Evolutionary conservation across 2,329 filamentous ascomycete species (phyloP).

Genomic region (Fusarium buxicola): DNA sequence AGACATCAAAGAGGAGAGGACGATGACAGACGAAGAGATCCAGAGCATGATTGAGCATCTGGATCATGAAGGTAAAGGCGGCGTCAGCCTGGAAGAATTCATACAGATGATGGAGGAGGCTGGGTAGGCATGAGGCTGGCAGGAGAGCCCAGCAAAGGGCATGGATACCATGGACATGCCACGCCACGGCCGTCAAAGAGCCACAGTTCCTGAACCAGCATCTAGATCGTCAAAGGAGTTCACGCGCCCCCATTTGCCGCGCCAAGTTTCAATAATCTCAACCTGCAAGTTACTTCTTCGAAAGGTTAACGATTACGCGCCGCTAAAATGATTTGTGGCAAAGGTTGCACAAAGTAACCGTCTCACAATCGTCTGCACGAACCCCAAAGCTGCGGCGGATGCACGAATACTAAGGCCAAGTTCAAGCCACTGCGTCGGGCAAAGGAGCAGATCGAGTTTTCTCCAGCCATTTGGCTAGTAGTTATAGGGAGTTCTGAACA

Average conservation of each 20-base stretch:
- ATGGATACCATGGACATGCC: slow-evolving; percentile 17
- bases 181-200: slow-evolving; percentile 3
- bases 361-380: slow-evolving; percentile 3
- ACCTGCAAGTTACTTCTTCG: background rate
- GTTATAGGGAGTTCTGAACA: slow-evolving; percentile 5
- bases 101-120: slow-evolving; percentile 69
- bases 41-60: slow-evolving; percentile 98
- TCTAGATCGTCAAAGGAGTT: slow-evolving; percentile 3
- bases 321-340: background rate
- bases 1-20: slow-evolving; percentile 83
- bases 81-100: slow-evolving; percentile 76
- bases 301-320: background rate
- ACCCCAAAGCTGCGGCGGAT: slow-evolving; percentile 5
- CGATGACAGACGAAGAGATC: slow-evolving; percentile 91
- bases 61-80: slow-evolving; percentile 92
- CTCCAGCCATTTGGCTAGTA: slow-evolving; percentile 16
- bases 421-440: slow-evolving; percentile 1
- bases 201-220: background rate
- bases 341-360: slow-evolving; percentile 5
- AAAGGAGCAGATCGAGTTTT: slow-evolving; percentile 8
- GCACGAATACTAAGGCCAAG: slow-evolving; percentile 6
- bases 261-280: slow-evolving; percentile 1
- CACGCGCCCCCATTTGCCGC: background rate
- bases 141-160: slow-evolving; percentile 2
- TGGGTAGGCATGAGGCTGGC: slow-evolving; percentile 41